These are phyloP conservation scores for Phlebopus sp. DNA, from an alignment of 1,284 basidiomycete genomes.

Conservation along the genomic window DNA sequence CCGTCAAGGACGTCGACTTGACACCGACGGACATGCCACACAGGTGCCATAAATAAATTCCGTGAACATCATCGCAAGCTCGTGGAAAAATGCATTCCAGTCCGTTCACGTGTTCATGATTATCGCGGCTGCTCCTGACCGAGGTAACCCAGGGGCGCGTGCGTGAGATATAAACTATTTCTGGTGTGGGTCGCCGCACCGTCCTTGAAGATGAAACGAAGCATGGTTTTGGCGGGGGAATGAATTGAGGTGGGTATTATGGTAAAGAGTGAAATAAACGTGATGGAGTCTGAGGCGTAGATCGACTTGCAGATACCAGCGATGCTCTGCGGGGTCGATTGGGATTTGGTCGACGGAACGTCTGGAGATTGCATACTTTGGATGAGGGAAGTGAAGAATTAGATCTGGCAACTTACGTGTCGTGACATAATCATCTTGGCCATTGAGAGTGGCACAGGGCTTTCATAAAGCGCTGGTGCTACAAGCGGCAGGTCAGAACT, in stretches of 20 bases:
- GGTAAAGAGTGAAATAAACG: constrained; percentile 34
- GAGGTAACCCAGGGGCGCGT: constrained; percentile 12
- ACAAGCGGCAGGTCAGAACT: not conserved
- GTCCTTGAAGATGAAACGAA: constrained; percentile 2
- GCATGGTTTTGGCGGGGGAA: constrained; percentile 16
- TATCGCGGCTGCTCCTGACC: constrained; percentile 23
- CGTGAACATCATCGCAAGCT: constrained; percentile 26
- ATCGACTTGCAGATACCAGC: constrained; percentile 13
- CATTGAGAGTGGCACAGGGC: constrained; percentile 33
- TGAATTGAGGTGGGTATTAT: constrained; percentile 19
- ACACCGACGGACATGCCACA: not conserved
- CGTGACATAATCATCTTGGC: constrained; percentile 35
- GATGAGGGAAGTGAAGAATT: not conserved
- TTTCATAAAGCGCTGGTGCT: constrained; percentile 34
- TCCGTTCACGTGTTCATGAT: constrained; percentile 22
- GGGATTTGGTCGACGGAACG: constrained; percentile 31
- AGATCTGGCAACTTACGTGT: constrained; percentile 22
- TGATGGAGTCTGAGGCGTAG: constrained; percentile 31
- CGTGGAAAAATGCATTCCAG: constrained; percentile 18
- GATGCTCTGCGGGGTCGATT: constrained; percentile 30
- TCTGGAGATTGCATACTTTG: constrained; percentile 15
- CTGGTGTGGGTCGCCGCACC: constrained; percentile 5
- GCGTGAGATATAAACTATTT: constrained; percentile 30
- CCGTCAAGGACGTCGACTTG: not conserved
- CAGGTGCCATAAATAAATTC: constrained; percentile 22